Percentiles rank a stretch among this genome's conserved stretches.
Conservation (phyloP, 2,329 filamentous ascomycete species). For the Piedraia hortae region DNA sequence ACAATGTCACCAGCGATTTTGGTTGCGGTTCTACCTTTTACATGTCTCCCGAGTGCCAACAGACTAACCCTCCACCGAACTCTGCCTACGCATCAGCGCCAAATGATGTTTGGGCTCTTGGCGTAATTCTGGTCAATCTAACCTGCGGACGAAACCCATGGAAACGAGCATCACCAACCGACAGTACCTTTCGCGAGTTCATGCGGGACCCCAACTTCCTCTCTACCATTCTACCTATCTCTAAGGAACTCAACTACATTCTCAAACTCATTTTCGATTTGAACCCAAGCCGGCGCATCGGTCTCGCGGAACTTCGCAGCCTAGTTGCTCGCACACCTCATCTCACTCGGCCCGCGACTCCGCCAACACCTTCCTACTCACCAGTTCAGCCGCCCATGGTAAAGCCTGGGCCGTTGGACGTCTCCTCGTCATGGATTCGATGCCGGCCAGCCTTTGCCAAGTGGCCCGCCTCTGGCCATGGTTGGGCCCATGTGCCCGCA, state of each 20-base stretch:
- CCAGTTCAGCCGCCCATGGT: too few species aligned
- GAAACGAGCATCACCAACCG: constrained; percentile 84
- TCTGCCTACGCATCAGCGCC: constrained; percentile 71
- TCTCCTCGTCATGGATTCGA: too few species aligned
- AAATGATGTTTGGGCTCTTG: constrained; percentile 96
- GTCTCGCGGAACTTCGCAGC: constrained; percentile 48
- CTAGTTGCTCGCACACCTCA: constrained; percentile 48
- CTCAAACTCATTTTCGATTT: constrained; percentile 66
- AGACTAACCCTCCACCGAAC: constrained; percentile 38
- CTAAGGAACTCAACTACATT: constrained; percentile 69
- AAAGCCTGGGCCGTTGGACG: too few species aligned
- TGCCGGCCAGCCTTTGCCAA: too few species aligned
- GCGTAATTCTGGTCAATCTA: constrained; percentile 89
- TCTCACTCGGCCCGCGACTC: too few species aligned
- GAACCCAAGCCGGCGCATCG: constrained; percentile 59
- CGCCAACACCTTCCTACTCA: too few species aligned
- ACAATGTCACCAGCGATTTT: constrained; percentile 68
- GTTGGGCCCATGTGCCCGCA: too few species aligned
- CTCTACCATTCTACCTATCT: constrained; percentile 73
- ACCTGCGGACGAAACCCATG: constrained; percentile 96
- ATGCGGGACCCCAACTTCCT: constrained; percentile 65
- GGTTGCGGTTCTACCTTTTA: constrained; percentile 97
- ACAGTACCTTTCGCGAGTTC: constrained; percentile 84
- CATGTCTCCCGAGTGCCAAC: constrained; percentile 97
- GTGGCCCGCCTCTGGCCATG: too few species aligned